Base-by-base conservation (phyloP, 345 rosid species). In the Carallia brachiata region DNA sequence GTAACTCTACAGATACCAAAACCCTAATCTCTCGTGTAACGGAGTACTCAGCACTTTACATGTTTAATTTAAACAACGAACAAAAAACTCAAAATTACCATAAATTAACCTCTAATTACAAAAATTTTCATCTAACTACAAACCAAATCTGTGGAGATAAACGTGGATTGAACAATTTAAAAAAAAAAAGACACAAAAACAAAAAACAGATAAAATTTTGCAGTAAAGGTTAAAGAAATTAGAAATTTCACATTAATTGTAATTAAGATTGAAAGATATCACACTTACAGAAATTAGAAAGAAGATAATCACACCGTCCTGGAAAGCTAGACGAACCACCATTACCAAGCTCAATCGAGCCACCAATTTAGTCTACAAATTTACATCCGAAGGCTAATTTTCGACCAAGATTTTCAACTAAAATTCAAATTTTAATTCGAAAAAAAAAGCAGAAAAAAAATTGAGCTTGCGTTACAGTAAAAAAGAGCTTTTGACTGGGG, bases 311-410 rank as follows among this genome's bases (percentile, higher is more conserved):
- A 68, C 60, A 19, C 13, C 60, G 6, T 55, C 60, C 32, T 55
- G 30, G 47, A 32, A 55, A 69, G 73, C 76, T 65, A 63, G 75
- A 62, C 28, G 34, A 77, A 65, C 77, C 72, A 72, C 65, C 61
- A 56, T 66, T 54, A 36, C n/a, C 71, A 62, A 74, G 71, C 77
- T 76, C 73, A 70, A 70, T 65, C 44, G 54, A 57, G 64, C 36
- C 16, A 61, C 10, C 54, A 37, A 28, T 55, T 53, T n/a, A 56
- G 63, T 40, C 19, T 32, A 52, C 44, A 69, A 63, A 65, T 59
- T 44, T 53, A 63, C 60, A 66, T 70, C 23, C 62, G 59, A 56
- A 52, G 18, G 44, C 72, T 61, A 64, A 71, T 13, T 19, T 59
- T 8, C 31, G 60, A 66, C 61, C 60, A 54, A 64, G n/a, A 39